Base-by-base conservation (phyloP, 2,329 filamentous ascomycete genomes). In the Cercospora sp. region DNA sequence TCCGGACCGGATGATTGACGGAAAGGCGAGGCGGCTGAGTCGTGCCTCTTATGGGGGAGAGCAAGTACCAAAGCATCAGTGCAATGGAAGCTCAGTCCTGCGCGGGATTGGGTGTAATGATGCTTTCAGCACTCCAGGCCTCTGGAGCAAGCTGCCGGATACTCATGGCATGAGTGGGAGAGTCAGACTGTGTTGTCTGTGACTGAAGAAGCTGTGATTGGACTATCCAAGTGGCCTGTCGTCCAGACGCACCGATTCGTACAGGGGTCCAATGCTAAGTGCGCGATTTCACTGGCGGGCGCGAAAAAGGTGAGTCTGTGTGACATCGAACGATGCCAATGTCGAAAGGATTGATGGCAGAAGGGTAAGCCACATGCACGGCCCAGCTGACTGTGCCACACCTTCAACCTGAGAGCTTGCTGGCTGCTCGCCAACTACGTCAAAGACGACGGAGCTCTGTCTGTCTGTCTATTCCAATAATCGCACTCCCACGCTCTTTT, bases 31-130 rank as follows among this genome's bases (percentile, higher is more conserved):
- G 91, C 72, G 90, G 89, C 81, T 92, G 88, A 72, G 90, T 91
- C 67, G 91, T 93, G 82, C 91, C 90, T 86, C 91, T 86, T 73
- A 93, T 83, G 76, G 90, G 90, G 82, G 91, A 93, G 72, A 93
- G 82, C 62, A 93, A 81, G 67, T 78, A 79, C 78, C 78, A 80
- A 30, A 79, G 72, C 78, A 80, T 80, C n/a, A 67, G n/a, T n/a
- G n/a, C n/a, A n/a, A n/a, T n/a, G n/a, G n/a, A n/a, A n/a, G n/a
- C n/a, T 31, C 20, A 28, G 53, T n/a, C 53, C 5, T 31, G 28
- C 23, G 26, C 1, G 55, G n/a, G 2, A 12, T 10, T 2, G n/a
- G 30, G 12, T n/a, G 12, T 20, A 36, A 2, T 59, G 55, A 33
- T 59, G 31, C 10, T 59, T 10, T 20, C 28, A 36, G 8, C 28